Percentiles rank a stretch among this genome's conserved stretches.
Evolutionary conservation across 495 filamentous ascomycete genomes (phyloP).

Genomic region (Neurospora africana): DNA sequence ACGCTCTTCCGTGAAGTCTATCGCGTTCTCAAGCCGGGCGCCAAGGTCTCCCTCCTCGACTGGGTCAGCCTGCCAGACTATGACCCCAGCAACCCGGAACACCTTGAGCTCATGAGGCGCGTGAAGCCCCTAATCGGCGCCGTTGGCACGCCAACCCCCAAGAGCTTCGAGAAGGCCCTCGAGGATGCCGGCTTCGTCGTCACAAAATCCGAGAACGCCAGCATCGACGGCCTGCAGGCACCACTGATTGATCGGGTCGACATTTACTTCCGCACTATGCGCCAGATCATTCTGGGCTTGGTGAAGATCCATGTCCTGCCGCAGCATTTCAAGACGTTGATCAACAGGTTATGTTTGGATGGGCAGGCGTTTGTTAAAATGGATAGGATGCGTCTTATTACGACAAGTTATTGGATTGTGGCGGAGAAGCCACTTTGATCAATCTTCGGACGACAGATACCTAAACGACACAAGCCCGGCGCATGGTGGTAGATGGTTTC

Average conservation of each 20-base stretch:
- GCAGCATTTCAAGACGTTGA: constrained; percentile 50
- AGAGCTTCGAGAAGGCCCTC: constrained; percentile 41
- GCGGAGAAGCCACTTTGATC: constrained; percentile 41
- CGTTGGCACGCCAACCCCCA: constrained; percentile 50
- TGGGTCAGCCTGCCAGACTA: constrained; percentile 50
- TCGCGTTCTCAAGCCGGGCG: constrained; percentile 48
- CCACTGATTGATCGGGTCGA: constrained; percentile 53
- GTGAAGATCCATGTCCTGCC: constrained; percentile 44
- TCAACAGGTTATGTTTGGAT: constrained; percentile 51
- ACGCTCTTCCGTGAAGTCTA: constrained; percentile 44
- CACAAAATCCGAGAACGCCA: constrained; percentile 45
- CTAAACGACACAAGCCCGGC: not conserved
- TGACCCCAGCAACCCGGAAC: constrained; percentile 42
- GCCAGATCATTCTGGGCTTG: constrained; percentile 42
- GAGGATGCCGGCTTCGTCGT: constrained; percentile 41
- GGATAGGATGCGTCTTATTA: constrained; percentile 49
- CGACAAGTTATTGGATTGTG: constrained; percentile 52
- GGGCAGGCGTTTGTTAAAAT: constrained; percentile 54
- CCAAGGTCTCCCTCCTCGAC: constrained; percentile 46
- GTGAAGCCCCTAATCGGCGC: constrained; percentile 56
- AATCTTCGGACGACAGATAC: not conserved
- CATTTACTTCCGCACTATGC: constrained; percentile 47
- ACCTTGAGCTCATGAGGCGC: constrained; percentile 47
- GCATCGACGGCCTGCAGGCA: constrained; percentile 46
- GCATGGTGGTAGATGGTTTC: not conserved